Conservation (phyloP, 495 filamentous ascomycete genomes). For the Saxispiralis lemnorum region DNA sequence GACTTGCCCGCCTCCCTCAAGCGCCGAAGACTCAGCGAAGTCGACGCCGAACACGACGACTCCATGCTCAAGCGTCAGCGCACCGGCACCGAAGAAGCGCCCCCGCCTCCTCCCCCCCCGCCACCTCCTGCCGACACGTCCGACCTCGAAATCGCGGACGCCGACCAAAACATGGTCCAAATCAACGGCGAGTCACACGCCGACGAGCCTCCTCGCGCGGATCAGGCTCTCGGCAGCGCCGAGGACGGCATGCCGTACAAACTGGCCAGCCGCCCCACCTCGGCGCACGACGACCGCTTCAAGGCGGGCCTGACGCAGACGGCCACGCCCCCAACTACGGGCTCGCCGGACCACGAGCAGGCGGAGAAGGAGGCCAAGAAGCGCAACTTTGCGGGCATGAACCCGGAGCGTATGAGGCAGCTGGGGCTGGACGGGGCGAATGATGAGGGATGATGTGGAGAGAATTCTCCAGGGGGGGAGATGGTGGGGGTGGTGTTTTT, state of each 20-base stretch:
- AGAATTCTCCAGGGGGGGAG: no score
- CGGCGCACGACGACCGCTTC: conserved; percentile 3
- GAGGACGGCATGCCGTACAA: conserved; percentile 1
- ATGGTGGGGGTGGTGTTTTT: no score
- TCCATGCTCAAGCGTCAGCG: conserved; percentile 17
- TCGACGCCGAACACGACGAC: conserved; percentile 15
- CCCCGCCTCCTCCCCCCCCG: conserved; percentile 31
- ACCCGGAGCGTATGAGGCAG: conserved; percentile 16
- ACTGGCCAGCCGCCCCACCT: conserved; percentile 3
- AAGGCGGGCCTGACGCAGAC: conserved; percentile 17
- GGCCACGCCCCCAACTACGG: conserved; percentile 22
- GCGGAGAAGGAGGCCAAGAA: conserved; percentile 3
- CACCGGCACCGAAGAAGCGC: conserved; percentile 24
- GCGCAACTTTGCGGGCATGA: conserved; percentile 15
- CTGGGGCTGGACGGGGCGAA: conserved; percentile 12
- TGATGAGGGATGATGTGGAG: no score
- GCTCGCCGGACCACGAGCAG: conserved; percentile 15
- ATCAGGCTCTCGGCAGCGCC: not conserved
- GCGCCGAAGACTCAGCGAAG: conserved; percentile 37
- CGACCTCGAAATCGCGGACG: not conserved
- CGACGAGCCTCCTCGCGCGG: not conserved
- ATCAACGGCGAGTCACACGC: conserved; percentile 7
- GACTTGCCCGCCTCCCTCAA: conserved; percentile 32
- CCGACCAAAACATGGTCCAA: conserved; percentile 11
- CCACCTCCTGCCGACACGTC: conserved; percentile 18